Evolutionary conservation across 306 rosid species (phyloP).

Genomic region (Sechiopsis laciniata): DNA sequence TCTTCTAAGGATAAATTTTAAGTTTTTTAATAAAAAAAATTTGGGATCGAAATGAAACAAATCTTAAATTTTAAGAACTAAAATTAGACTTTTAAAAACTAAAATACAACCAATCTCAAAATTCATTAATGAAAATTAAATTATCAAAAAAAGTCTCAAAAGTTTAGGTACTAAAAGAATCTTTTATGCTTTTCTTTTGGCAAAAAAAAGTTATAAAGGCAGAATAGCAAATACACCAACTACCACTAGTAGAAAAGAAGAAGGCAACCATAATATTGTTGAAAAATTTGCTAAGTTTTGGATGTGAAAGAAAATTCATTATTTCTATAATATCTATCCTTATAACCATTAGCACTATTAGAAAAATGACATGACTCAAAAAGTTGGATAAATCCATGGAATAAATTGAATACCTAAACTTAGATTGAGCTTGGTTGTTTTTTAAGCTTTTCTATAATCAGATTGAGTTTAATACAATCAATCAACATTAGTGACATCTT

Average conservation of each 20-base stretch:
- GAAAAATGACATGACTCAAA: neutral
- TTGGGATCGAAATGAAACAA: no score
- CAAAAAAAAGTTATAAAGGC: neutral
- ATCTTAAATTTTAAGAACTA: no score
- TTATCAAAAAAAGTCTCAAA: no score
- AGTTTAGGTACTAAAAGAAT: no score
- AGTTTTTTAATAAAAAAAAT: no score
- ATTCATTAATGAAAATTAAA: no score
- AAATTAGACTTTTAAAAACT: no score
- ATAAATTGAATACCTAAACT: neutral
- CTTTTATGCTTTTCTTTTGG: no score
- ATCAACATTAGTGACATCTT: neutral
- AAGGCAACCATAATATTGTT: slow-evolving; percentile 1
- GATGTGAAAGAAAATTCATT: slow-evolving; percentile 3
- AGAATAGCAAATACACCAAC: neutral
- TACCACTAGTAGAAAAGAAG: neutral
- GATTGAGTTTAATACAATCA: neutral
- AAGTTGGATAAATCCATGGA: neutral
- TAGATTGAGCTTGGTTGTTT: neutral
- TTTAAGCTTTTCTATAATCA: neutral
- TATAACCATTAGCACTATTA: neutral
- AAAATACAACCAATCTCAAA: no score
- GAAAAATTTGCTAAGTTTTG: neutral
- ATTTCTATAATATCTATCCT: neutral
- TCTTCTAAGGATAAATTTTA: no score